Evolutionary conservation across 1,284 basidiomycete species (phyloP), one percentile per base, ranked within the genome.

Genomic region (Coniophora puteana): DNA sequence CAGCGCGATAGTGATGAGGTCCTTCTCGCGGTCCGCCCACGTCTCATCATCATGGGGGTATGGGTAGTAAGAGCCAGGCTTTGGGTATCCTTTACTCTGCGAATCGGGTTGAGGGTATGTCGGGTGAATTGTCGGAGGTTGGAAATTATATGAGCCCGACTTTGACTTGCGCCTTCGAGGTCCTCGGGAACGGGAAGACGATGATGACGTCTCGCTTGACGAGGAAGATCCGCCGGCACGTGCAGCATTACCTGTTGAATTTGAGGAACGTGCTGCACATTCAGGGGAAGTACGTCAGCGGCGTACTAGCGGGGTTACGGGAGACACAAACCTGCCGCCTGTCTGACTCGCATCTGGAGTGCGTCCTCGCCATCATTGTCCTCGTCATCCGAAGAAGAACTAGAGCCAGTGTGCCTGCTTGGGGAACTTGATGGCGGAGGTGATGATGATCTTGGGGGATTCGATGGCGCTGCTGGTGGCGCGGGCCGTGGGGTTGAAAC

Each of bases 1-100:
- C 34, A 92, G 88, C 11, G 93, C 93, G 49, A 98, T 99, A 5
- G 93, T 95, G 47, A 91, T 74, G 43, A 84, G 76, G 32, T 82
- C 78, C 30, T 73, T 69, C 29, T 76, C 71, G n/a, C 10, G 26
- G 14, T 27, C 10, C 26, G 26, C 14, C 10, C 13, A 39, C 34
- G 6, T 44, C n/a, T 47, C 48, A 8, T 58, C 61, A 5, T 54
- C 53, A 36, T 57, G 47, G 21, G 22, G 30, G n/a, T 32, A 27
- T 8, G 40, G 31, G 33, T 39, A 28, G 18, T 36, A n/a, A 58
- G 51, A 16, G 48, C 54, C 18, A 60, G 23, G 10, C 52, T 58
- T 4, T 58, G 61, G 35, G 53, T 52, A 22, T 59, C 56, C 18
- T 52, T 44, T n/a, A n/a, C n/a, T n/a, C n/a, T n/a, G 67, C 38